These are phyloP conservation scores for Nothophytophthora sp. DNA, from an alignment of 352 stramenopile genomes.

Conservation along the genomic window DNA sequence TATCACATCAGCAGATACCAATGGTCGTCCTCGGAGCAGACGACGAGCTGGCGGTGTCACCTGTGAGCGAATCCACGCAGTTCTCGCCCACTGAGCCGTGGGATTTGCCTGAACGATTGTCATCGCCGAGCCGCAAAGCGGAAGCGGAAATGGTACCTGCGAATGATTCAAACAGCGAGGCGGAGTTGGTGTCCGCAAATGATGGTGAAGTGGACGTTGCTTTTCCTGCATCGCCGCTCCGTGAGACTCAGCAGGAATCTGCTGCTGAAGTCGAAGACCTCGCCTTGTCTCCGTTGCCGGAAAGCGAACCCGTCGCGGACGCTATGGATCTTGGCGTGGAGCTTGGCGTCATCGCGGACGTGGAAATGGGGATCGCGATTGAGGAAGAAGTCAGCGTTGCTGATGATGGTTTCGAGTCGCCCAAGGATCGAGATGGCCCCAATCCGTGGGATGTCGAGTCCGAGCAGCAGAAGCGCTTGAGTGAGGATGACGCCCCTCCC, in stretches of 20 bases:
- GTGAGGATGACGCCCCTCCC: slow-evolving; percentile 1
- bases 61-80: slow-evolving; percentile 15
- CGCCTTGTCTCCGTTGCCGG: slow-evolving; percentile 10
- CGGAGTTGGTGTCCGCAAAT: not conserved
- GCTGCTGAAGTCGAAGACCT: slow-evolving; percentile 9
- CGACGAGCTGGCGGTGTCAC: slow-evolving; percentile 12
- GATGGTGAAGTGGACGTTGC: slow-evolving; percentile 16
- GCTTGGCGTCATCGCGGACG: slow-evolving; percentile 37
- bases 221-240: slow-evolving; percentile 9
- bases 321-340: slow-evolving; percentile 27
- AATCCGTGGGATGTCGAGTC: slow-evolving; percentile 33
- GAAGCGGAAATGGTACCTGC: slow-evolving; percentile 4
- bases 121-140: slow-evolving; percentile 20
- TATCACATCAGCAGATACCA: slow-evolving; percentile 7
- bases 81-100: slow-evolving; percentile 35
- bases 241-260: slow-evolving; percentile 8
- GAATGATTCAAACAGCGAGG: not conserved
- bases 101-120: slow-evolving; percentile 30
- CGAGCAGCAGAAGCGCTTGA: slow-evolving; percentile 15
- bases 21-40: slow-evolving; percentile 21
- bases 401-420: slow-evolving; percentile 6
- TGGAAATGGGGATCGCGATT: slow-evolving; percentile 32
- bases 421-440: slow-evolving; percentile 9
- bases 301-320: slow-evolving; percentile 7
- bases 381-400: slow-evolving; percentile 16